Evolutionary conservation across 2,329 filamentous ascomycete genomes (phyloP).

Genomic region (Epichloe aotearoae): DNA sequence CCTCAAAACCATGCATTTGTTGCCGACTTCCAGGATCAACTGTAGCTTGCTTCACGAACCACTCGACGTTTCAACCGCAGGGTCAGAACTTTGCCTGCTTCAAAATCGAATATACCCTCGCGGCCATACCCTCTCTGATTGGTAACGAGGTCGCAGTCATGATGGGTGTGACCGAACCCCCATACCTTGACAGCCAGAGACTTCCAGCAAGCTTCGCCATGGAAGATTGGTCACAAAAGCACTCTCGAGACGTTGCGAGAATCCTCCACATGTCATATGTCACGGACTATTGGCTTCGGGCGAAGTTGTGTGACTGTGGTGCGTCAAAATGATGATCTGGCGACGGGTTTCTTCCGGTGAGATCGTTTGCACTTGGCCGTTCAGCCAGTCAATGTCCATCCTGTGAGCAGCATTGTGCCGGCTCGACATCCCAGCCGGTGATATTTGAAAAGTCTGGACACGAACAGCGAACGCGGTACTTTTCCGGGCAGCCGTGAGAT

Average conservation of each 20-base stretch:
- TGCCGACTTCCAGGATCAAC: too few species aligned
- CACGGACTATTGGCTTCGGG: not conserved
- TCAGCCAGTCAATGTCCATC: not conserved
- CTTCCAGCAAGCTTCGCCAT: slow-evolving; percentile 23
- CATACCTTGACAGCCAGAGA: slow-evolving; percentile 22
- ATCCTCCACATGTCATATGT: not conserved
- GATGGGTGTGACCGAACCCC: slow-evolving; percentile 36
- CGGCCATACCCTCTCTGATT: slow-evolving; percentile 23
- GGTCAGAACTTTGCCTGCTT: not conserved
- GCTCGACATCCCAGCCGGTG: too few species aligned
- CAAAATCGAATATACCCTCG: not conserved
- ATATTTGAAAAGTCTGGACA: too few species aligned
- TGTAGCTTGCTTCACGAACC: too few species aligned
- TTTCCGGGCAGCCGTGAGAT: too few species aligned
- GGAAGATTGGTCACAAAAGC: slow-evolving; percentile 30
- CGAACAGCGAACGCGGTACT: too few species aligned
- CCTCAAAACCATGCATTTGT: too few species aligned
- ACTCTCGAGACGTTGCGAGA: not conserved
- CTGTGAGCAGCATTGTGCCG: too few species aligned
- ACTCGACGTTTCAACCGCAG: too few species aligned
- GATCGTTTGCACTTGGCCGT: not conserved
- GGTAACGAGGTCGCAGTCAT: slow-evolving; percentile 25
- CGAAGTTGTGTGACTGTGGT: slow-evolving; percentile 1
- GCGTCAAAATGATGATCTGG: slow-evolving; percentile 1
- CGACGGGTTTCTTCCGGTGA: not conserved